Evolutionary conservation across 1,139 yeast genomes (phyloP), one percentile per base, ranked within the genome.

Genomic region (Eremothecium gossypii): DNA sequence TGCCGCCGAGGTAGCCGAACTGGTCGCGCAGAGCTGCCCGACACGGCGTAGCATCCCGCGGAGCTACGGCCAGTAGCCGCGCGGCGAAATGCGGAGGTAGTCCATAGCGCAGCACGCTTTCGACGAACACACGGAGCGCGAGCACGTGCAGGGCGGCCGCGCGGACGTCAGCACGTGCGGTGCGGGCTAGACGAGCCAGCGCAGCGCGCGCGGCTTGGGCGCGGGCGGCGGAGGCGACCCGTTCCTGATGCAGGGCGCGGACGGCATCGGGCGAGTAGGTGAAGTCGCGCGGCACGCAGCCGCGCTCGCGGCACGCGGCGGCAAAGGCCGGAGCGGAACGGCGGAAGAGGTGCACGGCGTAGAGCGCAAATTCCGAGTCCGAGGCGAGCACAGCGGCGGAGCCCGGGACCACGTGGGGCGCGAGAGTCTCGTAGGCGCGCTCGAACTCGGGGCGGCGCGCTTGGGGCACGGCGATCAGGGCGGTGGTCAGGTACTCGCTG

Each of bases 281-380:
- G 60, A 87, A 87, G 55, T 93, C 98, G 60, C 99, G 79, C 41
- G 96, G 96, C 48, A 83, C 79, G 82, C 89, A 91, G 66, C 85
- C 85, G 52, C 71, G 74, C 55, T 93, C 98, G 61, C 98, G 77
- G 36, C 86, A 74, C 43, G 77, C 77, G 49, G 72, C 69, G 41
- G 75, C 68, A 54, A 85, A 91, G 44, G 83, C 87, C 29, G 75
- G 71, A 36, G 76, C 78, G 55, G 68, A 82, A 65, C 87, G 91
- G 58, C 83, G 83, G 73, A 91, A 91, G 48, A 91, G 65, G 6
- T 95, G 85, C 13, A 87, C 91, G 40, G 80, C 74, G 67, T 76
- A 87, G 51, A 91, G 71, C 32, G 70, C 61, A 60, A 68, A 91
- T 51, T 89, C 96, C 36, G 72, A 66, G 63, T 91, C 99, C 45